phyloP scores from a whole-genome alignment of 2,329 filamentous ascomycete genomes.

The Talaromyces sp. region DNA sequence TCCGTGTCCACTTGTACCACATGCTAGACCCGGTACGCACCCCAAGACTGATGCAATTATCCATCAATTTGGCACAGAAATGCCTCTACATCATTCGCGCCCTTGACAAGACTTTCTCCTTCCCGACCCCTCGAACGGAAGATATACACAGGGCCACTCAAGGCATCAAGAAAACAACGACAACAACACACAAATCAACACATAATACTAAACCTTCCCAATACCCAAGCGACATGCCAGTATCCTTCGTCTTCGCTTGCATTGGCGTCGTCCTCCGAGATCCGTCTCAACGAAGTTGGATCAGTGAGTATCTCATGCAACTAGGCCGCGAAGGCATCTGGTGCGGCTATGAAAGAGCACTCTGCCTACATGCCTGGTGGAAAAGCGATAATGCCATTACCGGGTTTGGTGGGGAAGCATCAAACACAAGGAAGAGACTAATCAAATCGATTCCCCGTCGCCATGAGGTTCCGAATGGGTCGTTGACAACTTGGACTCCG shows the following conservation, averaged over 20 bases:
- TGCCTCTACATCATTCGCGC: neutral
- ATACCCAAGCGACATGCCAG: constrained; percentile 6
- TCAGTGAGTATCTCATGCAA: constrained; percentile 6
- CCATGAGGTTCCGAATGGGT: neutral
- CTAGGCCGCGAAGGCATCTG: constrained; percentile 8
- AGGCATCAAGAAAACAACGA: neutral
- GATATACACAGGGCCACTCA: neutral
- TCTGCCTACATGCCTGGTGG: constrained; percentile 9
- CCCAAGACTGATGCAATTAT: neutral
- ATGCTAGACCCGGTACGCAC: constrained; percentile 1
- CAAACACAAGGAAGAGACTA: neutral
- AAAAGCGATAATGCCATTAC: neutral
- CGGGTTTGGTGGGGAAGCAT: neutral
- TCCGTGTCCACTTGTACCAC: constrained; percentile 3
- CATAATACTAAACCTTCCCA: neutral
- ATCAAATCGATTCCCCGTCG: neutral
- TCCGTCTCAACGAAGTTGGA: neutral
- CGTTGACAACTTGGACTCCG: neutral
- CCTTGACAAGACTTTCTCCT: neutral
- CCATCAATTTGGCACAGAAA: constrained; percentile 2
- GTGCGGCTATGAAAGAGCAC: constrained; percentile 7
- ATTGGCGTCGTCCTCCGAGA: constrained; percentile 1
- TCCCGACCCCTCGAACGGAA: neutral
- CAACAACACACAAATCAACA: neutral
- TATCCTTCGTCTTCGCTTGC: neutral